phyloP scores from a whole-genome alignment of 805 yeast genomes.

The Yarrowia sp. region DNA sequence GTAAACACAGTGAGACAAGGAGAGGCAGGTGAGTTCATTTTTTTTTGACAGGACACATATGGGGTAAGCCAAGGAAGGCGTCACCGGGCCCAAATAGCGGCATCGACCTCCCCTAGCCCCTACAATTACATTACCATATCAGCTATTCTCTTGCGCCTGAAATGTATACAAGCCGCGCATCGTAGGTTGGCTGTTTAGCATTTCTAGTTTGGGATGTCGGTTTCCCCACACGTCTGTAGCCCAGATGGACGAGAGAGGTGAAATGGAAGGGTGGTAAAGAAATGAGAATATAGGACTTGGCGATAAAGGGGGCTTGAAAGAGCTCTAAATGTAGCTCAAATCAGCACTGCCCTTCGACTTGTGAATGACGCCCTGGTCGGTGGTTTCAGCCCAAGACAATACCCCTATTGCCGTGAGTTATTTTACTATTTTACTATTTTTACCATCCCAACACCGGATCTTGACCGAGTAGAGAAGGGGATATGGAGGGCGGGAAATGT shows the following conservation, averaged over 20 bases:
- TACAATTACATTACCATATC: constrained; percentile 13
- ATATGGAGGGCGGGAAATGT: background rate
- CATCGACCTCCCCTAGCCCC: background rate
- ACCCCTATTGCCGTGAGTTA: constrained; percentile 1
- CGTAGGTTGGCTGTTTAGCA: constrained; percentile 18
- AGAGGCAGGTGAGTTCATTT: too few species aligned
- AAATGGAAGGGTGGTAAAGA: background rate
- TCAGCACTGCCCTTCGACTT: too few species aligned
- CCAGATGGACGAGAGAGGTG: background rate
- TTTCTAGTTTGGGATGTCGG: constrained; percentile 33
- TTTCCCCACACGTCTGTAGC: constrained; percentile 34
- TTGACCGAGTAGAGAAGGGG: background rate
- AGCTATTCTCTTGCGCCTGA: constrained; percentile 19
- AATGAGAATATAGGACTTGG: too few species aligned
- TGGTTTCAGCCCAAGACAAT: background rate
- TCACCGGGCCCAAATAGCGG: background rate
- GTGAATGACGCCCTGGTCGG: too few species aligned
- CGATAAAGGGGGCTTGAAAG: too few species aligned
- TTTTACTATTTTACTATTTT: background rate
- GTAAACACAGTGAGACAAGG: constrained; percentile 1
- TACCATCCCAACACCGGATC: constrained; percentile 1
- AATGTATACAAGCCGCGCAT: constrained; percentile 27
- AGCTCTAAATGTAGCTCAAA: too few species aligned
- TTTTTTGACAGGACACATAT: too few species aligned
- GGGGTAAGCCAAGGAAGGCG: too few species aligned